Conservation (phyloP, 805 yeast species). For the Lachancea waltii region DNA sequence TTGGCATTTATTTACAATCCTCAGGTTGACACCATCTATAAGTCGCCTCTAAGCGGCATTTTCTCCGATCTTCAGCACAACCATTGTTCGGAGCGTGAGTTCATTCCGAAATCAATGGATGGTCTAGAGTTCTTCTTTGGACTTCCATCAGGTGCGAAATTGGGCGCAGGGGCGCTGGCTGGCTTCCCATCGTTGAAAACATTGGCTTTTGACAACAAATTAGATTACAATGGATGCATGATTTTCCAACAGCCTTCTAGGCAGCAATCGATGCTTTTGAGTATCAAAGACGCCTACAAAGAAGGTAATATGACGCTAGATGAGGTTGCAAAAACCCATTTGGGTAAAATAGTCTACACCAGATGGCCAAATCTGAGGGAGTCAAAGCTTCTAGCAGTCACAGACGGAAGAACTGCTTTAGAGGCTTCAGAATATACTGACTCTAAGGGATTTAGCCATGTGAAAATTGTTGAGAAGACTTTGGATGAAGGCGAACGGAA, state of each 20-base stretch:
- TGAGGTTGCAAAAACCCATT: slow-evolving; percentile 56
- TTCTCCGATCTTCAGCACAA: slow-evolving; percentile 76
- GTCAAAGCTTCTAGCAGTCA: slow-evolving; percentile 58
- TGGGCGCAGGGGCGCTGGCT: slow-evolving; percentile 68
- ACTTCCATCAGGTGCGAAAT: slow-evolving; percentile 55
- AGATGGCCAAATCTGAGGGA: slow-evolving; percentile 91
- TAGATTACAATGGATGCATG: slow-evolving; percentile 56
- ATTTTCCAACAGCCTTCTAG: slow-evolving; percentile 83
- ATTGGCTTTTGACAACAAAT: slow-evolving; percentile 48
- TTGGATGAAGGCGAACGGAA: slow-evolving; percentile 43
- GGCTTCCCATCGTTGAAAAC: slow-evolving; percentile 86
- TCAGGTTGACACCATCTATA: slow-evolving; percentile 58
- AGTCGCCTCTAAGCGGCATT: slow-evolving; percentile 69
- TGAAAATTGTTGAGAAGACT: slow-evolving; percentile 34
- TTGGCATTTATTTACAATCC: slow-evolving; percentile 69
- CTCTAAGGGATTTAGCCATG: background rate
- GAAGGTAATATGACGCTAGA: slow-evolving; percentile 46
- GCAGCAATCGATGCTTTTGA: slow-evolving; percentile 72
- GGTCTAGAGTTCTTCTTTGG: slow-evolving; percentile 43
- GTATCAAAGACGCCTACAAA: slow-evolving; percentile 47
- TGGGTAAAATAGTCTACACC: slow-evolving; percentile 61
- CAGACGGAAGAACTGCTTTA: slow-evolving; percentile 48
- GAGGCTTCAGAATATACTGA: slow-evolving; percentile 16
- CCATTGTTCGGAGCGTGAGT: slow-evolving; percentile 63
- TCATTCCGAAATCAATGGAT: slow-evolving; percentile 43